Base-by-base conservation (phyloP, 169 alveolate genomes). In the Besnoitia besnoiti region DNA sequence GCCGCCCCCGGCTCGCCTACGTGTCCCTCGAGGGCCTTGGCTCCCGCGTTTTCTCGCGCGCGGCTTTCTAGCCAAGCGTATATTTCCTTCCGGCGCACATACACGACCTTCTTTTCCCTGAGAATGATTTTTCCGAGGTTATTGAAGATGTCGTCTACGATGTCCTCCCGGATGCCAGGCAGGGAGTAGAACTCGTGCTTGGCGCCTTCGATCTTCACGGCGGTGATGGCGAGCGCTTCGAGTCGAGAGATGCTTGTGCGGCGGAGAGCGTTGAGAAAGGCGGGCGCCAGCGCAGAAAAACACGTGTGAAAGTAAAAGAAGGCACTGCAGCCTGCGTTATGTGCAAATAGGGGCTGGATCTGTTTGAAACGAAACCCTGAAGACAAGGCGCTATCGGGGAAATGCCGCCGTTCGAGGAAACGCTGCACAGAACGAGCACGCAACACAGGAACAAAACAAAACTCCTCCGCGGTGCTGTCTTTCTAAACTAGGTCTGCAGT, bases 281-380 rank as follows among this genome's bases (percentile, higher is more conserved):
- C 96, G 27, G 98, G 97, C 40, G 95, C 94, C 39, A 96, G 95
- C 35, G 96, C 96, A 0, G 97, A 96, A 50, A 95, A 97, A 42
- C 95, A 96, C 21, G 98, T 94, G 91, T 97, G 98, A 80, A 95
- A 94, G 94, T 96, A 97, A 94, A 94, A 97, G 93, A 95, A 97
- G 21, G 97, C 95, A 91, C 95, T 96, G 40, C 97, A 95, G 94
- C 96, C 96, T 24, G 97, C 97, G 76, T 95, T 94, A 85, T 97
- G 98, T 59, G 96, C 95, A 37, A 96, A 90, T 33, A 96, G 96
- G 42, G 98, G 98, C 90, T 95, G 98, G 47, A 97, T 95, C 87
- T 97, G 98, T 93, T 97, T 96, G 90, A 97, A 94, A 80, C 95
- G 95, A 90, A 97, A 97, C 39, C 98, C 98, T 91, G 95, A 95